Percentiles rank a stretch among this genome's conserved stretches.
Conservation (phyloP, 805 yeast genomes). For the Wickerhamomyces kurtzmanii region DNA sequence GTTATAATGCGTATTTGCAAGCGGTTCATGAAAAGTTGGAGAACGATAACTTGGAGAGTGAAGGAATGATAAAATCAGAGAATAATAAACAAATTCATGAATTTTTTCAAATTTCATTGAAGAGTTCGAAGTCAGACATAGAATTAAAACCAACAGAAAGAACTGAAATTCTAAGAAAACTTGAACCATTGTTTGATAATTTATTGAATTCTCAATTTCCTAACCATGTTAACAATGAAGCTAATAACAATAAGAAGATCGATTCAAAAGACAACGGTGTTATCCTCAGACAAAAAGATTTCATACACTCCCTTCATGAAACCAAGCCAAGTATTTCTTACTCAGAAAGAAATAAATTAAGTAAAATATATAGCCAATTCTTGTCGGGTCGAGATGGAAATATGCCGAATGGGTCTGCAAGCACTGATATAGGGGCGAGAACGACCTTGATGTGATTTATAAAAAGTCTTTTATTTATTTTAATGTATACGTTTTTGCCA, state of each 20-base stretch:
- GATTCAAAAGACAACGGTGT: constrained; percentile 21
- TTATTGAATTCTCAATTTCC: constrained; percentile 1
- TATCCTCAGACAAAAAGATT: constrained; percentile 40
- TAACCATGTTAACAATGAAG: not conserved
- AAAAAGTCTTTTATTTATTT: not conserved
- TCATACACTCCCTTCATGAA: constrained; percentile 53
- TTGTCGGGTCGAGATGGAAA: constrained; percentile 73
- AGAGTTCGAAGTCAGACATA: constrained; percentile 7
- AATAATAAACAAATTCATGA: constrained; percentile 18
- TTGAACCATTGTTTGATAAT: constrained; percentile 26
- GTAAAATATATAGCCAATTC: constrained; percentile 59
- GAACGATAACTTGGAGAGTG: constrained; percentile 24
- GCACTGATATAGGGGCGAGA: constrained; percentile 78
- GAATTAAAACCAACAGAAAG: constrained; percentile 28
- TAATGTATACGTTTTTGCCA: too few relatives aligned
- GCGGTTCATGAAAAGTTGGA: constrained; percentile 70
- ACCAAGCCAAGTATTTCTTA: constrained; percentile 86
- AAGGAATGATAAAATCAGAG: constrained; percentile 9
- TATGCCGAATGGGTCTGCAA: constrained; percentile 78
- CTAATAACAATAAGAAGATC: not conserved
- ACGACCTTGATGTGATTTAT: constrained; percentile 59
- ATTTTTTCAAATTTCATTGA: constrained; percentile 30
- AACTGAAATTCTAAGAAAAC: constrained; percentile 28
- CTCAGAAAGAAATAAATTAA: constrained; percentile 56
- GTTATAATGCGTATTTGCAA: constrained; percentile 83